Base-by-base conservation (phyloP, 2,329 filamentous ascomycete genomes). In the Zymoseptoria passerinii region DNA sequence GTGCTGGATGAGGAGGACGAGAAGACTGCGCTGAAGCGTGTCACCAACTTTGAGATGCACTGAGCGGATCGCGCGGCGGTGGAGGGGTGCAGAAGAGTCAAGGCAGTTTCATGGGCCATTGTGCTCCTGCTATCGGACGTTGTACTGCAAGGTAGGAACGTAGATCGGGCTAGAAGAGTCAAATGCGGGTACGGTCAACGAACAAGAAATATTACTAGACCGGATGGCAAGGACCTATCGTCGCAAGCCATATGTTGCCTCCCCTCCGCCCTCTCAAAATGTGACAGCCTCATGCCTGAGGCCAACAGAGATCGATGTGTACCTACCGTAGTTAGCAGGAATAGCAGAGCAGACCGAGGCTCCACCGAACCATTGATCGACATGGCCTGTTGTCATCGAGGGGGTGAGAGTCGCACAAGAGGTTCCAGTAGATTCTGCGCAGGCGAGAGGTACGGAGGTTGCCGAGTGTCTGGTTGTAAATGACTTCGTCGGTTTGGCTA, bases 1-100 rank as follows among this genome's bases (percentile, higher is more conserved):
- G 64, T 86, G 59, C 52, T 52, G 40, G 58, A 52, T 44, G 78
- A 81, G 49, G 70, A 72, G 65, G 61, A 76, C 50, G 70, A 72
- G 58, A 58, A 64, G 48, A 53, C 52, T 8, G 58, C 50, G 2
- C 50, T 56, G 44, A 62, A 58, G 55, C 57, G 68, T 48, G 61
- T 66, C 10, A 58, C 51, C 48, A 60, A 61, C 16, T 70, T 68
- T 53, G 65, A 67, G 67, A 58, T 58, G 53, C 63, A 64, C 10
- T 40, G 35, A 40, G 13, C 10, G 35, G 2, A 6, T 10, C 16
- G 16, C 4, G 16, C 35, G 35, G 10, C 13, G 10, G 2, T 23
- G 23, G 23, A 23, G 23, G 4, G 23, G 23, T 23, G 23, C 23
- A 23, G 23, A 23, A 23, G 23, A 23, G 23, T 40, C 2, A 10